These are phyloP conservation scores for Xylaria hypoxylon DNA, from an alignment of 2,329 filamentous ascomycete species.

Conservation along the genomic window DNA sequence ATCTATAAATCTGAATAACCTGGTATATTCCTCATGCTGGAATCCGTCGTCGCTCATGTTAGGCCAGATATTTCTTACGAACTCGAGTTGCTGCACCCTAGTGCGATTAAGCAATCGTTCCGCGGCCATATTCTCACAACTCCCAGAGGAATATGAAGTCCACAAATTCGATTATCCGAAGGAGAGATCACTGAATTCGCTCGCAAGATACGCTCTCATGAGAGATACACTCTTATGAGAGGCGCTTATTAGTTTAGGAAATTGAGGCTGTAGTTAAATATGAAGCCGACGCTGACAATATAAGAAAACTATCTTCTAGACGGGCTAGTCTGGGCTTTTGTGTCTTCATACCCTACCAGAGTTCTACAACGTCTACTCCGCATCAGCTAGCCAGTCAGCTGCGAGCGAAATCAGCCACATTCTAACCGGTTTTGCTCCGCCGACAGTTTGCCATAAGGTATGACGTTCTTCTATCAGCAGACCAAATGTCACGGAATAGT, in stretches of 20 bases:
- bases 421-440: not conserved
- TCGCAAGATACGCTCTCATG: not conserved
- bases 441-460: not conserved
- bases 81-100: slow-evolving; percentile 7
- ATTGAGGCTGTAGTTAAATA: not conserved
- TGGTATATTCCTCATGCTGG: slow-evolving; percentile 7
- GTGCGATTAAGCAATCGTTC: slow-evolving; percentile 4
- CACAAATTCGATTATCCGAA: not conserved
- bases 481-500: too few relatives aligned
- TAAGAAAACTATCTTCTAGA: not conserved
- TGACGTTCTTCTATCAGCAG: too few relatives aligned
- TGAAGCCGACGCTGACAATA: not conserved
- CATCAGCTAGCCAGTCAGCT: not conserved
- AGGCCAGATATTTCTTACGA: slow-evolving; percentile 14
- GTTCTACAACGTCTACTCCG: not conserved
- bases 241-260: not conserved
- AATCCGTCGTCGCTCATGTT: slow-evolving; percentile 6
- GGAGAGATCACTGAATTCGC: too few relatives aligned
- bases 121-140: slow-evolving; percentile 1
- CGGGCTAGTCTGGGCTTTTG: not conserved
- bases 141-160: not conserved
- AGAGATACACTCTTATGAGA: not conserved
- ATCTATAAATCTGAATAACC: slow-evolving; percentile 8
- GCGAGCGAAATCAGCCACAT: not conserved
- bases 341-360: not conserved